These are phyloP conservation scores for Aspergillus sp. DNA, from an alignment of 2,329 filamentous ascomycete genomes.

Conservation along the genomic window DNA sequence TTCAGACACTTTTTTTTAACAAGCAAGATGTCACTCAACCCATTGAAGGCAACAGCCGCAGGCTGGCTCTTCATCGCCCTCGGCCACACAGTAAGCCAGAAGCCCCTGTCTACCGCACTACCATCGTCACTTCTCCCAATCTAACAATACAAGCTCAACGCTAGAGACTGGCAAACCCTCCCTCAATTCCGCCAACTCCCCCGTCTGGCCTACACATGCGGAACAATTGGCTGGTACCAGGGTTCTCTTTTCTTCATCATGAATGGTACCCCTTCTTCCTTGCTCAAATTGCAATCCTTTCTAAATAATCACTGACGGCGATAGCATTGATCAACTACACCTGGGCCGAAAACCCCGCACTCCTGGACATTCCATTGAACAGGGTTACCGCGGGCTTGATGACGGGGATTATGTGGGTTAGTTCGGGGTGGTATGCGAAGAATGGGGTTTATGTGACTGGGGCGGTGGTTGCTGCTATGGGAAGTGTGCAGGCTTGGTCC, in stretches of 20 bases:
- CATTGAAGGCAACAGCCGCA: not conserved
- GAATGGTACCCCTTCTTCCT: slow-evolving; percentile 7
- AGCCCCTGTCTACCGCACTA: not conserved
- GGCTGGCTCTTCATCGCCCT: slow-evolving; percentile 13
- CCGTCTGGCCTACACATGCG: slow-evolving; percentile 16
- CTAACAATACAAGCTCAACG: slow-evolving; percentile 6
- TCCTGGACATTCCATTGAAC: slow-evolving; percentile 9
- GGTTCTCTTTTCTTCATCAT: slow-evolving; percentile 18
- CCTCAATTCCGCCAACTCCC: slow-evolving; percentile 16
- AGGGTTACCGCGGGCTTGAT: slow-evolving; percentile 14
- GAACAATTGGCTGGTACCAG: slow-evolving; percentile 20
- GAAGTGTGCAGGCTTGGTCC: slow-evolving; percentile 14
- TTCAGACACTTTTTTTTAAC: too few species aligned
- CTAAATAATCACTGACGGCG: not conserved
- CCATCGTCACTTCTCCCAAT: not conserved
- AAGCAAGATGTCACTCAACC: not conserved
- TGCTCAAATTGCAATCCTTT: not conserved
- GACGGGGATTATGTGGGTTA: slow-evolving; percentile 15
- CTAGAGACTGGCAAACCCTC: slow-evolving; percentile 13
- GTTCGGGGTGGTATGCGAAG: slow-evolving; percentile 19
- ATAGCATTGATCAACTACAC: slow-evolving; percentile 12
- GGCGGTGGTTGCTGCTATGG: slow-evolving; percentile 11
- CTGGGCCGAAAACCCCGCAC: slow-evolving; percentile 12
- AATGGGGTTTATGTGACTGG: slow-evolving; percentile 15
- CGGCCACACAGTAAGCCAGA: slow-evolving; percentile 11